Conservation (phyloP, 495 filamentous ascomycete species). For the Daldinia bambusicola region DNA sequence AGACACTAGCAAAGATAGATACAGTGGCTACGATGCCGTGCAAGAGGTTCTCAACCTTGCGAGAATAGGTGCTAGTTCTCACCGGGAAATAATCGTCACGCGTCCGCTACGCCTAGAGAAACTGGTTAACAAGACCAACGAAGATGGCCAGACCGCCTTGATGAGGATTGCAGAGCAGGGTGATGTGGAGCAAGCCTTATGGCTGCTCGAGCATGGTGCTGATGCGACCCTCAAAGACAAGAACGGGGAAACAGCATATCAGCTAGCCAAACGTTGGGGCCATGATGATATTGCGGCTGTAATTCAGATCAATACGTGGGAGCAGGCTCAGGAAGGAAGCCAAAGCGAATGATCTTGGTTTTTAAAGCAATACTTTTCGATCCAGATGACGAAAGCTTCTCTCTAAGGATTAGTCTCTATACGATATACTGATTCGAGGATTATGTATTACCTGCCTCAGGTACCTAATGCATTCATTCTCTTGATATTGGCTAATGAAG, state of each 20-base stretch:
- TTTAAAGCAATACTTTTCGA: not conserved
- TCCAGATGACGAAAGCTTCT: too few species aligned
- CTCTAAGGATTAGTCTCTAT: not conserved
- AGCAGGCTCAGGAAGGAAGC: not conserved
- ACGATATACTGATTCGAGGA: not conserved
- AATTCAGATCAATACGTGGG: not conserved
- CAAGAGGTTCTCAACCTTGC: not conserved
- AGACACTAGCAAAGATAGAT: not conserved
- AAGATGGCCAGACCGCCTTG: too few species aligned
- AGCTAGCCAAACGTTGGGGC: not conserved
- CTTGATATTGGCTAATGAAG: not conserved
- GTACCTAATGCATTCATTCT: too few species aligned
- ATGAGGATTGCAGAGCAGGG: not conserved
- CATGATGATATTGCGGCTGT: not conserved
- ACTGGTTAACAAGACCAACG: not conserved
- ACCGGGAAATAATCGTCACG: too few species aligned
- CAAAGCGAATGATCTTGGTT: not conserved
- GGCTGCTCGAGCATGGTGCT: not conserved
- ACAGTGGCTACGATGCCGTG: not conserved
- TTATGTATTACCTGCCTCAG: too few species aligned
- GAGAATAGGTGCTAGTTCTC: not conserved
- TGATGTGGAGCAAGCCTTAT: not conserved
- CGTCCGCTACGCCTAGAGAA: not conserved
- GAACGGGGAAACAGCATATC: not conserved
- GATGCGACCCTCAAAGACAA: not conserved